Base-by-base conservation (phyloP, 306 rosid species). In the Prunus mume region DNA sequence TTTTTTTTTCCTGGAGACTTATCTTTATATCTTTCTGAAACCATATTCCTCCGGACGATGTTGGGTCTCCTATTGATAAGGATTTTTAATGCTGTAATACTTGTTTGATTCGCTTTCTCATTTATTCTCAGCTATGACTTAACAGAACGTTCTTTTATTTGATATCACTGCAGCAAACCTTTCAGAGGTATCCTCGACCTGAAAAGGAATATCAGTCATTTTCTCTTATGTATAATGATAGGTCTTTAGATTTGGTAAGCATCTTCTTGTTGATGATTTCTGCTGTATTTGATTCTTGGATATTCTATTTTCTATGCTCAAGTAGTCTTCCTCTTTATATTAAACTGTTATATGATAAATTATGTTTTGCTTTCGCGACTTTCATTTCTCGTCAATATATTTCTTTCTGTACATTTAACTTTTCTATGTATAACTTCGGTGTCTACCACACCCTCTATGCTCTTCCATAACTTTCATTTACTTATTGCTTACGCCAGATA, bases 181-280 rank as follows among this genome's bases (percentile, higher is more conserved):
- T 90, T 83, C 93, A 88, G 82, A 90, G 96, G 86, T 85, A 88
- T 87, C 96, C 96, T 12, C 86, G 91, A 43, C 93, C 96, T 20
- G 96, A 90, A 78, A 90, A 90, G 91, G 96, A 90, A 77, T 90
- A 88, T 84, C 96, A 90, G 85, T 90, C 96, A 15, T 90, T 90
- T 87, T 90, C 96, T 76, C 96, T 90, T 73, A 83, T 90, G 80
- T 88, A 87, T 83, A 85, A 74, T 85, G 93, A 90, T 67, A 80
- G 96, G 83, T 90, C 96, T 18, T 82, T 90, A 78, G 93, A 90
- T 80, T 72, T 90, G 91, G 96, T 90, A 90, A 28, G 81, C 50
- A 66, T 56, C 20, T 78, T 72, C 30, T 65, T 6, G 64, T 41
- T 55, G 62, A 69, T 72, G 77, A 54, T 47, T 62, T 75, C 76